Conservation (phyloP, 371 early-diverging fungal genomes). For the Rhizopus stolonifer region DNA sequence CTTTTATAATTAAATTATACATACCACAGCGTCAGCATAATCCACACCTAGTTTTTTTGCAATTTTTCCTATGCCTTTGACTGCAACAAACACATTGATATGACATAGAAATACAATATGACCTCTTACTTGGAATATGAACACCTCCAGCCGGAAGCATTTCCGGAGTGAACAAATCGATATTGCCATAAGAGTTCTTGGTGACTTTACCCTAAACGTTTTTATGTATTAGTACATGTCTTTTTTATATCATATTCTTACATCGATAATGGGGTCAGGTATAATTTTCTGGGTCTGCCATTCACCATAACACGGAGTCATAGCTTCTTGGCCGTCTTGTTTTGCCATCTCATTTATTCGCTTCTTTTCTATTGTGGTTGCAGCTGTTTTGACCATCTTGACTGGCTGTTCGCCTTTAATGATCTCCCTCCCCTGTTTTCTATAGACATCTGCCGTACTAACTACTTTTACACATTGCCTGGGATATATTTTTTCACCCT, state of each 20-base stretch:
- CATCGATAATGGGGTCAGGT: conserved; percentile 69
- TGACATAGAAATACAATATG: too few relatives aligned
- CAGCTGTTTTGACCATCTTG: conserved; percentile 68
- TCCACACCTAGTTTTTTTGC: conserved; percentile 77
- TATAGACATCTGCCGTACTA: conserved; percentile 67
- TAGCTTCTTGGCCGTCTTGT: conserved; percentile 33
- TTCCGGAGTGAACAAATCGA: conserved; percentile 76
- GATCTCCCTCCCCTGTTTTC: conserved; percentile 58
- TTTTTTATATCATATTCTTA: too few relatives aligned
- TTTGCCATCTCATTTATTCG: conserved; percentile 49
- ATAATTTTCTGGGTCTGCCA: conserved; percentile 82
- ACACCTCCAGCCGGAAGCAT: conserved; percentile 88
- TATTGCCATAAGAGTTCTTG: conserved; percentile 74
- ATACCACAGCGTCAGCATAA: conserved; percentile 78
- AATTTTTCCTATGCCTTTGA: conserved; percentile 56
- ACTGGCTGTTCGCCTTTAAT: conserved; percentile 58
- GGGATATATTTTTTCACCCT: conserved; percentile 81
- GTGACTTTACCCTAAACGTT: conserved; percentile 71
- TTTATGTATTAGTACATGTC: neutral
- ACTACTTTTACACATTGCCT: conserved; percentile 65
- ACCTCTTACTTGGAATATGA: conserved; percentile 67
- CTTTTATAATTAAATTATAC: conserved; percentile 4
- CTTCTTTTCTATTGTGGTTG: conserved; percentile 58
- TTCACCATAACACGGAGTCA: conserved; percentile 69
- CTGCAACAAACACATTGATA: conserved; percentile 17